Evolutionary conservation across 2,329 filamentous ascomycete genomes (phyloP), one percentile per base, ranked within the genome.

Genomic region (Drechslerella stenobrocha): DNA sequence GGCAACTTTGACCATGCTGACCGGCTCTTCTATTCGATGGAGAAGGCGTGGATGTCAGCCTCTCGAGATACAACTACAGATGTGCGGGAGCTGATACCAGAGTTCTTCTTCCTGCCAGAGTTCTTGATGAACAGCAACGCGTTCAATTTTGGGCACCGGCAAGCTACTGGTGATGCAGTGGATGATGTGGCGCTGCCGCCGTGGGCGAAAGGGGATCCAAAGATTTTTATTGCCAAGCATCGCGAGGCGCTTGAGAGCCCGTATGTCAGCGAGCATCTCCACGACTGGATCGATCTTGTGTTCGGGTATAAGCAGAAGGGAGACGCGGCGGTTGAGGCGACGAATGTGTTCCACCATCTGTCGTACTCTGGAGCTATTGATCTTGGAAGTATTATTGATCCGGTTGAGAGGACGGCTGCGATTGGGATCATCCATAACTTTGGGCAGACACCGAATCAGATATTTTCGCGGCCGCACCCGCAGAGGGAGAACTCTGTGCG

Each of bases 401-500:
- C 89, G 0, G 84, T 92, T 58, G 91, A 97, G 76, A 83, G 90
- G 42, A 81, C 90, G 4, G 89, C 92, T 3, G 92, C 90, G 0
- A 96, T 96, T 55, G 90, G 90, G 30, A 95, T 96, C 72, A 97
- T 98, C 73, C 92, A 98, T 77, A 97, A 97, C 73, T 98, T 98
- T 76, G 93, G 93, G 0, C 93, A 98, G 76, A 98, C 95, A 1
- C 93, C 95, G 1, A 88, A 95, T 72, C 95, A 98, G 75, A 87
- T 97, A 13, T 98, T 97, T 75, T 83, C 84, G 44, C 87, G 87
- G 63, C 81, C 87, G 9, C 93, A 98, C 76, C 86, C 88, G 2
- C 78, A 83, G n/a, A 83, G 87, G 11, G 90, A 95, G 71, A 88
- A 58, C 77, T 82, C 2, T 80, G 83, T 20, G 83, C 85, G 56